phyloP scores from a whole-genome alignment of 2,329 filamentous ascomycete genomes.

The Cladosporium oxysporum region DNA sequence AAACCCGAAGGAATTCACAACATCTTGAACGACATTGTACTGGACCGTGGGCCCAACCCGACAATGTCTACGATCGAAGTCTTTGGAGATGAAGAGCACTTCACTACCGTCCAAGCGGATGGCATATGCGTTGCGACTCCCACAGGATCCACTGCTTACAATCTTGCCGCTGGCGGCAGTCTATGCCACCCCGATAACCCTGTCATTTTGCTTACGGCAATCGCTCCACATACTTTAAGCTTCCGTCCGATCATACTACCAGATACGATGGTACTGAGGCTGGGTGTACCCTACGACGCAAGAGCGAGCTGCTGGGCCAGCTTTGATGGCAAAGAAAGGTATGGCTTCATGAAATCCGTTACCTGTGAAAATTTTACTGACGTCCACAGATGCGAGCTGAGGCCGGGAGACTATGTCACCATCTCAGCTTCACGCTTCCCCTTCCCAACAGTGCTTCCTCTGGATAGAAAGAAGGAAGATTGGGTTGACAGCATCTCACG shows the following conservation, averaged over 20 bases:
- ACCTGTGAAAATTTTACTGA: neutral
- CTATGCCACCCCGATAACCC: slow-evolving; percentile 96
- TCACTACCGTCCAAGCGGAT: slow-evolving; percentile 90
- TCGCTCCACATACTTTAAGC: slow-evolving; percentile 91
- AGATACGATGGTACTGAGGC: slow-evolving; percentile 88
- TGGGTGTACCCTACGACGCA: slow-evolving; percentile 93
- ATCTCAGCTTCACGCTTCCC: slow-evolving; percentile 79
- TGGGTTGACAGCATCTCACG: slow-evolving; percentile 80
- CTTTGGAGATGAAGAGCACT: slow-evolving; percentile 92
- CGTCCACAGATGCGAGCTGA: slow-evolving; percentile 55
- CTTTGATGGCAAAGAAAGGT: slow-evolving; percentile 87
- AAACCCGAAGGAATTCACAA: slow-evolving; percentile 80
- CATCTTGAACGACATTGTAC: slow-evolving; percentile 95
- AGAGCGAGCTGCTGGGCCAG: slow-evolving; percentile 93
- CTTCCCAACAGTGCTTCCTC: slow-evolving; percentile 73
- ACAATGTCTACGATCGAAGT: slow-evolving; percentile 92
- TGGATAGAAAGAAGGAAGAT: slow-evolving; percentile 70
- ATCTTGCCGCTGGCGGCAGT: slow-evolving; percentile 91
- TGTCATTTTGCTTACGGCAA: slow-evolving; percentile 90
- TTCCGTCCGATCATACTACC: slow-evolving; percentile 96
- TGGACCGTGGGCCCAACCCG: slow-evolving; percentile 89
- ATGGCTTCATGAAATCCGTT: slow-evolving; percentile 18
- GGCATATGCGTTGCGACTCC: slow-evolving; percentile 92
- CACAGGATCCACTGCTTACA: slow-evolving; percentile 93
- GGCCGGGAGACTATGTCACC: slow-evolving; percentile 79